Conservation (phyloP, 345 rosid species). For the Lagerstroemia speciosa region DNA sequence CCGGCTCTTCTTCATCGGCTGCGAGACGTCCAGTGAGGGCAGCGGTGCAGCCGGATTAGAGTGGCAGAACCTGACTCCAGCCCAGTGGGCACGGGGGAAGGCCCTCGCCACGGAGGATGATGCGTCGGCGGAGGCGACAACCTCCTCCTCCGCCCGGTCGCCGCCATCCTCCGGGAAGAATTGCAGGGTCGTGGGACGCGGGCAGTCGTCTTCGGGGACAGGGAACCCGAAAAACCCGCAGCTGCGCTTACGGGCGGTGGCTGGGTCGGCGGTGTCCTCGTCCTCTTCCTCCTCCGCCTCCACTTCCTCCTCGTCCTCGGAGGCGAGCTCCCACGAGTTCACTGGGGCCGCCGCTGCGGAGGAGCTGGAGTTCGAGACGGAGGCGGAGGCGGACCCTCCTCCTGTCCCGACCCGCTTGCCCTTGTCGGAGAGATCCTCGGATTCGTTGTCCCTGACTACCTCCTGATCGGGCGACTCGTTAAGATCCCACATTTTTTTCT, state of each 20-base stretch:
- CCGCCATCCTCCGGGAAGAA: conserved; percentile 59
- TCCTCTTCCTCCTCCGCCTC: conserved; percentile 69
- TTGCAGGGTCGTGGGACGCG: conserved; percentile 66
- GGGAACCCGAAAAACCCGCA: conserved; percentile 49
- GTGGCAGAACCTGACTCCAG: conserved; percentile 56
- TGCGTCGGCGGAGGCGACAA: not conserved
- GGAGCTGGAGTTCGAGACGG: conserved; percentile 70
- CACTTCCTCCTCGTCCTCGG: conserved; percentile 61
- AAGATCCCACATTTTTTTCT: conserved; percentile 71
- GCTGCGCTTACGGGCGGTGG: conserved; percentile 22
- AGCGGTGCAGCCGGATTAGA: conserved; percentile 33
- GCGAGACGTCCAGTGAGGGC: conserved; percentile 28
- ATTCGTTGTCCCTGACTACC: conserved; percentile 25
- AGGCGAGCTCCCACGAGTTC: conserved; percentile 60
- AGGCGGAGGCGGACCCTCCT: conserved; percentile 47
- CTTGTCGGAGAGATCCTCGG: conserved; percentile 46
- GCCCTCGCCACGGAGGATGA: conserved; percentile 15
- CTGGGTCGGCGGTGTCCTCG: conserved; percentile 28
- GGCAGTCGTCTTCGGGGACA: conserved; percentile 21
- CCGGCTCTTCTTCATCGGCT: conserved; percentile 77
- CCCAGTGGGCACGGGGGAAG: conserved; percentile 62
- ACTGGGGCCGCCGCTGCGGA: conserved; percentile 26
- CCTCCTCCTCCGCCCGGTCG: conserved; percentile 13
- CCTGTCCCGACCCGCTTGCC: conserved; percentile 45
- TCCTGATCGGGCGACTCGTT: conserved; percentile 53